These are phyloP conservation scores for Aspergillus sp. DNA, from an alignment of 2,329 filamentous ascomycete species.

Conservation along the genomic window DNA sequence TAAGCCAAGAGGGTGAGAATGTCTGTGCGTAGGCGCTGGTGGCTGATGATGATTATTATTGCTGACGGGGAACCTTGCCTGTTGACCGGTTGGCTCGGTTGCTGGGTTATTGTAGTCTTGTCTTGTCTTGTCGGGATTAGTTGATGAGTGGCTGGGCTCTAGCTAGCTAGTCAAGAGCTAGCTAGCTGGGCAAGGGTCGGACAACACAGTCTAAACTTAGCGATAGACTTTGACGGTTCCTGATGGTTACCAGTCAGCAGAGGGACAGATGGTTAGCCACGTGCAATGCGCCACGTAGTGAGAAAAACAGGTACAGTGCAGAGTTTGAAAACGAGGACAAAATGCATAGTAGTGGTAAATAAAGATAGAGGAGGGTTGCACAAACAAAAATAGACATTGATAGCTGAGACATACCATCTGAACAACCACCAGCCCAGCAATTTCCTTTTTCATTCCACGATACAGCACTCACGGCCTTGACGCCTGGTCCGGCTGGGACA, in stretches of 20 bases:
- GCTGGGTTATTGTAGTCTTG: no score
- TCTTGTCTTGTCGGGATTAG: background rate
- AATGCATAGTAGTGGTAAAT: background rate
- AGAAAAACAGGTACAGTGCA: background rate
- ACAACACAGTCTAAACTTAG: background rate
- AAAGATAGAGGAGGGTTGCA: background rate
- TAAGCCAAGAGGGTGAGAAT: background rate
- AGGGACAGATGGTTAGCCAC: background rate
- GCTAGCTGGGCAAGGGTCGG: background rate
- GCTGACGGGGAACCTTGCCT: background rate
- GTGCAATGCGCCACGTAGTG: background rate
- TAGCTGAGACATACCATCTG: conserved; percentile 38
- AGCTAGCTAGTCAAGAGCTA: background rate
- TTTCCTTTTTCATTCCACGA: conserved; percentile 47
- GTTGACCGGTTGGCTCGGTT: background rate
- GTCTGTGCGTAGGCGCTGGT: background rate
- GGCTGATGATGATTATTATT: background rate
- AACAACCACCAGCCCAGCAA: conserved; percentile 45
- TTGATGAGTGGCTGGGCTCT: background rate
- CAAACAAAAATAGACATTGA: background rate
- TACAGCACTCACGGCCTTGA: conserved; percentile 49
- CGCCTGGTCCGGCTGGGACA: conserved; percentile 48
- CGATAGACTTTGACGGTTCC: conserved; percentile 26
- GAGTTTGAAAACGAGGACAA: background rate
- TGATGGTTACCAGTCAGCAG: conserved; percentile 11